Evolutionary conservation across 2,329 filamentous ascomycete genomes (phyloP), one percentile per base, ranked within the genome.

Genomic region (Fusarium oxysporum): DNA sequence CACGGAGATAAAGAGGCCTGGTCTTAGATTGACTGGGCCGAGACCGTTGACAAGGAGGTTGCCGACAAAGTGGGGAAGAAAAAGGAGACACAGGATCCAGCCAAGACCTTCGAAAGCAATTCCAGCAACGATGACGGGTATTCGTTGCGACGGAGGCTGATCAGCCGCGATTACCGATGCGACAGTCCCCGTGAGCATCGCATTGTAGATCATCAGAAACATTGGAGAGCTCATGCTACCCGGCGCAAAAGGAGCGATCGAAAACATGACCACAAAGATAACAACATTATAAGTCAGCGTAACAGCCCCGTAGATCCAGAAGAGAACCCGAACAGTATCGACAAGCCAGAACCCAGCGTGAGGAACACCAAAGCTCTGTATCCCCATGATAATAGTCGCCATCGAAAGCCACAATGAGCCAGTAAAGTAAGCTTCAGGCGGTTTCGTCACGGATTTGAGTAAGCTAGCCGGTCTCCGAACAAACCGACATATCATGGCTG

Each of bases 211-310:
- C 61, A 63, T 63, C 2, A 63, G 9, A n/a, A 63, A 63, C 56
- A 63, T 63, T 1, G 61, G 61, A n/a, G 61, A 63, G n/a, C 56
- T 63, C 61, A 62, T 50, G 9, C 61, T 62, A 11, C 61, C 61
- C 4, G 43, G 61, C 0, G 56, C 16, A 14, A 63, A 62, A 0
- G 61, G 61, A 0, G 61, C 55, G 0, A 62, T 21, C 1, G 61
- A 63, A 10, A 63, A 63, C 56, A 62, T 63, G 0, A 43, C 61
- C 9, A 63, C 56, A 7, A 63, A 63, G 2, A 63, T 63, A 5
- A 63, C 10, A 28, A 63, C 23, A 6, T 63, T 63, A 6, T 63
- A 63, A 1, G 61, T 62, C 8, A 63, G 6, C 3, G 61, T 62
- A 1, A 63, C 19, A n/a, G 37, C 37, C 3, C 61, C 43, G 6